Evolutionary conservation across 768 basidiomycete genomes (phyloP).

Genomic region (Phaffia australis): DNA sequence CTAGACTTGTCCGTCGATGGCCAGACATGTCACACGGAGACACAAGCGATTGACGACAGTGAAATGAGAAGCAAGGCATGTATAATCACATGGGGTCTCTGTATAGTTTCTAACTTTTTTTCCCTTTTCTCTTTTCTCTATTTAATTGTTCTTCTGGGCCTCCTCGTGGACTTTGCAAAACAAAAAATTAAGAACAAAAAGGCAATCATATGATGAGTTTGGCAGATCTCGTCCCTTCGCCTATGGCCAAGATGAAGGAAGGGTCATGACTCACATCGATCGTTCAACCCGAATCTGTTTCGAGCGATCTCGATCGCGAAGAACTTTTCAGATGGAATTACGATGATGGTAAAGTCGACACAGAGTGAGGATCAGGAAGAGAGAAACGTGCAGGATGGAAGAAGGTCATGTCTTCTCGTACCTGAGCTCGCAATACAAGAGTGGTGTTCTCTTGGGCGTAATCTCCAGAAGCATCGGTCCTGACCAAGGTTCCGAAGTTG

Average conservation of each 20-base stretch:
- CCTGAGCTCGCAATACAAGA: conserved; percentile 53
- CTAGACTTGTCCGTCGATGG: no score
- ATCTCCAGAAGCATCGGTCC: conserved; percentile 64
- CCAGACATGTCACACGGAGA: no score
- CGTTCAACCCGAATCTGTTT: conserved; percentile 82
- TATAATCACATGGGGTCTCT: no score
- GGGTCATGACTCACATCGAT: conserved; percentile 34
- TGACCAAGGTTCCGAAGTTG: conserved; percentile 92
- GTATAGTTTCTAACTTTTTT: background rate
- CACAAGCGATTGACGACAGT: no score
- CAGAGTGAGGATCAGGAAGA: background rate
- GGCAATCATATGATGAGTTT: background rate
- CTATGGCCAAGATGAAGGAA: background rate
- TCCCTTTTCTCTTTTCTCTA: background rate
- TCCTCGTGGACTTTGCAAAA: conserved; percentile 9
- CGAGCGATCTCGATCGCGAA: conserved; percentile 90
- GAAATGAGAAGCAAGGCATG: no score
- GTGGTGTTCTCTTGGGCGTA: conserved; percentile 89
- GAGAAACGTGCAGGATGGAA: background rate
- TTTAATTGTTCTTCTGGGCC: conserved; percentile 4
- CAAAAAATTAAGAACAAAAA: background rate
- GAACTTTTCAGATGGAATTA: conserved; percentile 48
- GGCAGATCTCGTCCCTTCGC: background rate
- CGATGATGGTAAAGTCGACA: no score
- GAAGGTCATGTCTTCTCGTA: background rate